These are phyloP conservation scores for Phytophthora pluvialis DNA, from an alignment of 352 stramenopile genomes.

Conservation along the genomic window DNA sequence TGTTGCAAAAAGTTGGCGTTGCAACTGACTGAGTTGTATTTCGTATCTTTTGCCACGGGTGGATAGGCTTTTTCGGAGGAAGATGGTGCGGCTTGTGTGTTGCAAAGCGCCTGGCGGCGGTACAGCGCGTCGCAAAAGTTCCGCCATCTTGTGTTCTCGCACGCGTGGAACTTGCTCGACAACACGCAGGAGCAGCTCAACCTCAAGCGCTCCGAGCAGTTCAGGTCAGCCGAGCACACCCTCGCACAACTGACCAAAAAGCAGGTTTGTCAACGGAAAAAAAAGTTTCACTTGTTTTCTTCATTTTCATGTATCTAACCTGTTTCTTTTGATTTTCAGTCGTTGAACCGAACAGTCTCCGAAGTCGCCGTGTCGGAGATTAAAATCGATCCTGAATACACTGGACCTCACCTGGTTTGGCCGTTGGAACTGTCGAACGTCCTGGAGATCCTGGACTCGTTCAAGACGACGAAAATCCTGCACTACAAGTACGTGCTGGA, in stretches of 20 bases:
- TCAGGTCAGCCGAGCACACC: slow-evolving; percentile 85
- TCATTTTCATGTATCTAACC: background rate
- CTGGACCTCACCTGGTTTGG: slow-evolving; percentile 81
- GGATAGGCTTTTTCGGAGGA: slow-evolving; percentile 76
- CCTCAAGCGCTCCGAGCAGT: slow-evolving; percentile 86
- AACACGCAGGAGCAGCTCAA: slow-evolving; percentile 92
- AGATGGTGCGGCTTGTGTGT: slow-evolving; percentile 72
- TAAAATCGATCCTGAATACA: slow-evolving; percentile 65
- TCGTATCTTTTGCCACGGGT: background rate
- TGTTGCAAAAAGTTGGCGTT: background rate
- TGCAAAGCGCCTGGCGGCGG: slow-evolving; percentile 81
- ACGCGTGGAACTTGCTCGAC: slow-evolving; percentile 91
- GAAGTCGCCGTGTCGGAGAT: slow-evolving; percentile 63
- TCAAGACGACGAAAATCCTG: slow-evolving; percentile 88
- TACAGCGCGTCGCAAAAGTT: slow-evolving; percentile 84
- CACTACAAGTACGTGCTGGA: slow-evolving; percentile 93
- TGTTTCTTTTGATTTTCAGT: slow-evolving; percentile 31
- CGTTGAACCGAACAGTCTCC: slow-evolving; percentile 57
- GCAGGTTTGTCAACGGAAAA: slow-evolving; percentile 40
- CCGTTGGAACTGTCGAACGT: slow-evolving; percentile 87
- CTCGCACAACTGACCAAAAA: slow-evolving; percentile 78
- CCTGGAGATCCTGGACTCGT: slow-evolving; percentile 90
- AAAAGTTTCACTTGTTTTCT: background rate
- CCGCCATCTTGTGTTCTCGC: slow-evolving; percentile 76
- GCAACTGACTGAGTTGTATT: slow-evolving; percentile 2